Percentiles rank a stretch among this genome's conserved stretches.
Conservation (phyloP, 805 yeast species). For the Wickerhamiella shivajii region DNA sequence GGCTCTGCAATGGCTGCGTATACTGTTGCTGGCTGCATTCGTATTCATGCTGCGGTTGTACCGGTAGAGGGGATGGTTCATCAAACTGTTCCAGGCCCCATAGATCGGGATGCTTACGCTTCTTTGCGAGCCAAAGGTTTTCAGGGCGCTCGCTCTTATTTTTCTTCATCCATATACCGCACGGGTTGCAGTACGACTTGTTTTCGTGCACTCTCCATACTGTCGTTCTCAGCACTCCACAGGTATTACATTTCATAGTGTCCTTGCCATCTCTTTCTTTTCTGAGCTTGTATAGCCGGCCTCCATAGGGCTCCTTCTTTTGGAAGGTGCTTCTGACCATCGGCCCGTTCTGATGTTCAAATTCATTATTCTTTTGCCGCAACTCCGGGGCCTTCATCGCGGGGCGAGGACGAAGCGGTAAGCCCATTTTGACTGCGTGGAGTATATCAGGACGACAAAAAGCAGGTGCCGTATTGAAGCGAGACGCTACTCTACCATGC, state of each 20-base stretch:
- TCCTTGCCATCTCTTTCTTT: slow-evolving; percentile 5
- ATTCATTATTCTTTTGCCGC: neutral
- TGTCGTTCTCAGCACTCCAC: slow-evolving; percentile 15
- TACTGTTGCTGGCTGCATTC: neutral
- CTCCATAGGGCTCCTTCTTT: slow-evolving; percentile 4
- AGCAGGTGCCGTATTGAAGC: too few species aligned
- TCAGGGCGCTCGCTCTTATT: slow-evolving; percentile 20
- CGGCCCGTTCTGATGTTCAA: neutral
- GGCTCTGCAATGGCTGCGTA: neutral
- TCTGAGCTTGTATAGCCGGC: neutral
- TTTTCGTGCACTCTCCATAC: slow-evolving; percentile 15
- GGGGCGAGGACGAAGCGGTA: too few species aligned
- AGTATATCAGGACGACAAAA: too few species aligned
- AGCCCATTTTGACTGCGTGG: too few species aligned
- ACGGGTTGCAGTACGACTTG: slow-evolving; percentile 20
- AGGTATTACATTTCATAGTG: slow-evolving; percentile 15
- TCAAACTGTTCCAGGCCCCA: slow-evolving; percentile 3
- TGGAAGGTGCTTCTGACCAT: slow-evolving; percentile 4
- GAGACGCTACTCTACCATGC: too few species aligned
- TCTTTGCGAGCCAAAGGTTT: slow-evolving; percentile 19
- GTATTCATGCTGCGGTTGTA: neutral
- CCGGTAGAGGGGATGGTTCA: neutral
- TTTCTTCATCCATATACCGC: slow-evolving; percentile 22
- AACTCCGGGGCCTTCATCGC: too few species aligned
- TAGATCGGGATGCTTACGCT: slow-evolving; percentile 3